Evolutionary conservation across 345 rosid genomes (phyloP).

Genomic region (Dovyalis caffra): DNA sequence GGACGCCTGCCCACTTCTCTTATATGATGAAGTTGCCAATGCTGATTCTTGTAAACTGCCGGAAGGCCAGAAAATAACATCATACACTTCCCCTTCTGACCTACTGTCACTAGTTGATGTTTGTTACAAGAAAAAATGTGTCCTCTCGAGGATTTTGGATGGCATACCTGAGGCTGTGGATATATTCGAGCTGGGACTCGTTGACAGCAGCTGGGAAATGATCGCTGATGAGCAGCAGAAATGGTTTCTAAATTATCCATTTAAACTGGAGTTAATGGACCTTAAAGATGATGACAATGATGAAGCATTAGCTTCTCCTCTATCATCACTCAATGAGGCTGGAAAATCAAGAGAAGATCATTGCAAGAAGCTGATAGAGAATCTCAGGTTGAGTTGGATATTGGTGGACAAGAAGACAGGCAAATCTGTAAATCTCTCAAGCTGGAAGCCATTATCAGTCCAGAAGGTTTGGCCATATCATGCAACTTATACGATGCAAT

Average conservation of each 20-base stretch:
- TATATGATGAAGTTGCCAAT: not conserved
- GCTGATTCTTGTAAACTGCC: not conserved
- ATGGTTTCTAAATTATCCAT: slow-evolving; percentile 27
- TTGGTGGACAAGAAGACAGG: slow-evolving; percentile 38
- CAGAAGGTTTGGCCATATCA: slow-evolving; percentile 24
- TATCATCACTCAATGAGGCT: not conserved
- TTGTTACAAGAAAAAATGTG: slow-evolving; percentile 25
- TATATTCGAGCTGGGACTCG: not conserved
- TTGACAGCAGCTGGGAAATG: not conserved
- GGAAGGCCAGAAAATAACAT: no score
- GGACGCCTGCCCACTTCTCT: slow-evolving; percentile 29
- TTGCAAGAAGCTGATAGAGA: slow-evolving; percentile 10
- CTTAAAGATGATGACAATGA: not conserved
- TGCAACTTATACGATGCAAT: slow-evolving; percentile 19
- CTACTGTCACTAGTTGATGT: slow-evolving; percentile 37
- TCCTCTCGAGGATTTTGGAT: slow-evolving; percentile 24
- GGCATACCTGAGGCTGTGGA: slow-evolving; percentile 23
- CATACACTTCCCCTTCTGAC: slow-evolving; percentile 16
- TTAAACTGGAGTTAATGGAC: slow-evolving; percentile 15
- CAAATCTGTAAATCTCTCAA: slow-evolving; percentile 33
- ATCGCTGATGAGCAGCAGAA: not conserved
- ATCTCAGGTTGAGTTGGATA: slow-evolving; percentile 38
- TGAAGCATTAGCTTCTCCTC: not conserved
- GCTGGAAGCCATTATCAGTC: slow-evolving; percentile 32
- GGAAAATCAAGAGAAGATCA: not conserved